Conservation (phyloP, 345 rosid genomes). For the Aurinia saxatilis region DNA sequence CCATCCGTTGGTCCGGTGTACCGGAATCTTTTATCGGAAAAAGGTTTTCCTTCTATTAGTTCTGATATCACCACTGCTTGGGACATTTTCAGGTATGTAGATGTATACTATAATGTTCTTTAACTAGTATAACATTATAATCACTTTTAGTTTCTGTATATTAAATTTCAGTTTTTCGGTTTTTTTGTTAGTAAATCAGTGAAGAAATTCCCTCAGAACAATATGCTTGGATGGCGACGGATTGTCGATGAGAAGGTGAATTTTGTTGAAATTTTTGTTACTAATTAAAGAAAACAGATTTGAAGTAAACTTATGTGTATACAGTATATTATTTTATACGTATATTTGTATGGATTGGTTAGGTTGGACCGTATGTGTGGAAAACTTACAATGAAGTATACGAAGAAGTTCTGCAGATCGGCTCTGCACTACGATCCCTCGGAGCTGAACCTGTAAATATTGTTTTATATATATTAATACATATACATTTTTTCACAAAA, state of each 20-base stretch:
- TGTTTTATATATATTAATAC: background rate
- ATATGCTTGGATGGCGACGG: conserved; percentile 92
- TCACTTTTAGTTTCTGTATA: background rate
- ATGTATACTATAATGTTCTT: background rate
- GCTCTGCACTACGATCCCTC: conserved; percentile 70
- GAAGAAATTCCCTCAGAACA: conserved; percentile 50
- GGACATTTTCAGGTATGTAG: conserved; percentile 71
- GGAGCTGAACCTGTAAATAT: conserved; percentile 83
- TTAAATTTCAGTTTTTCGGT: background rate
- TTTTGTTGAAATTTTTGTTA: background rate
- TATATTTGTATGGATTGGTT: background rate
- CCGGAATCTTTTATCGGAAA: conserved; percentile 57
- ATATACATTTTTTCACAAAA: background rate
- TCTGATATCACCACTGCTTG: conserved; percentile 50
- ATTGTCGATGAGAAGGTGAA: conserved; percentile 62
- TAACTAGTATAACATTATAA: background rate
- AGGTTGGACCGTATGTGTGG: conserved; percentile 92
- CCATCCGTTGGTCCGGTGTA: conserved; percentile 82
- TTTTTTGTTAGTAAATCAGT: conserved; percentile 46
- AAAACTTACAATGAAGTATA: conserved; percentile 75
- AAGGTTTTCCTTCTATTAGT: conserved; percentile 59
- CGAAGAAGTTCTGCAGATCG: conserved; percentile 69
- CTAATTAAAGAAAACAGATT: background rate
- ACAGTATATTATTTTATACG: background rate
- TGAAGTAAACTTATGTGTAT: background rate